Evolutionary conservation across 1,139 yeast species (phyloP), one percentile per base, ranked within the genome.

Genomic region (Candida labiduridarum): DNA sequence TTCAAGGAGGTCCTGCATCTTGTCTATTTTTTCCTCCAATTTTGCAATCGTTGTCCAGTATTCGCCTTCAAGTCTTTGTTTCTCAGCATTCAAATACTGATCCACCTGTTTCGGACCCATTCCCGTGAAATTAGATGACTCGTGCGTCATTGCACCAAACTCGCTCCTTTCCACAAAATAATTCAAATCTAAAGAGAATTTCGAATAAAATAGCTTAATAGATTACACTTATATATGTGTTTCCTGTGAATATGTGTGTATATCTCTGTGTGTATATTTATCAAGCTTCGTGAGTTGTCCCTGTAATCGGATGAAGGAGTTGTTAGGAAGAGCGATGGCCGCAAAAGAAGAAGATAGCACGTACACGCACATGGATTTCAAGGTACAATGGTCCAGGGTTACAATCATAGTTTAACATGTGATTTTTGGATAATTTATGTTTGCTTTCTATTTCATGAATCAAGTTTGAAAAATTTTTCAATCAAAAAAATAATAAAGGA

Each of bases 11-110:
- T 46, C 40, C 8, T 41, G 38, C 35, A 47, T 38, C 27, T 14
- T 15, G 18, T 47, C 41, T 15, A 47, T 16, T 33, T 47, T 43
- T 15, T 36, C 25, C 22, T 43, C 49, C 14, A 47, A 43, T 33
- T 43, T 40, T n/a, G 30, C 33, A 22, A 43, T 16, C 33, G 31
- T 47, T 3, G 8, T 2, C 16, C 18, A 30, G 38, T 45, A 47
- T 30, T 43, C 10, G 8, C 38, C 33, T 40, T 47, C 46, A 12
- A 44, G 35, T 40, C 36, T 47, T 22, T 11, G 25, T 40, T 43
- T 43, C 14, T 44, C 45, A 38, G 22, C 33, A 12, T 11, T 5
- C 14, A 40, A 19, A 25, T 39, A 33, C 19, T 39, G 45, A 11
- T 34, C 49, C 14, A 36, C 15, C 16, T 46, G 45, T 12, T 22